phyloP scores from a whole-genome alignment of 345 rosid species.

The Ceriops tagal region DNA sequence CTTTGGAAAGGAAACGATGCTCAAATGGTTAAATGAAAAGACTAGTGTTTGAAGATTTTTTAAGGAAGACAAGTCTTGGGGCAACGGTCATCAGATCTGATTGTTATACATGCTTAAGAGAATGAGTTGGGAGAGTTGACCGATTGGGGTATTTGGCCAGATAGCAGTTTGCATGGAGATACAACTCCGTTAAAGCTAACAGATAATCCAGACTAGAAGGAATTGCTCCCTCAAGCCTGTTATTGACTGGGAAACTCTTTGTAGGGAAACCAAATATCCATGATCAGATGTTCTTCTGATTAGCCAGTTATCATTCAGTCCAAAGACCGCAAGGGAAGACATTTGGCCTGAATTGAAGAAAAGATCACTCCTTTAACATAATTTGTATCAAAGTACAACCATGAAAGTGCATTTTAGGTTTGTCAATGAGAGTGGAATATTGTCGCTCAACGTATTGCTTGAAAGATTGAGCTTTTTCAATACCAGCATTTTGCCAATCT shows the following conservation, averaged over 20 bases:
- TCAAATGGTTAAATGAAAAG: conserved; percentile 47
- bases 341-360: conserved; percentile 36
- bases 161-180: conserved; percentile 38
- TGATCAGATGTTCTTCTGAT: conserved; percentile 33
- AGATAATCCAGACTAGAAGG: conserved; percentile 45
- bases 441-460: conserved; percentile 35
- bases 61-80: conserved; percentile 38
- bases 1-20: conserved; percentile 38
- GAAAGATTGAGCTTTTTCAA: conserved; percentile 50
- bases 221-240: conserved; percentile 43
- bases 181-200: conserved; percentile 44
- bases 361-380: conserved; percentile 40
- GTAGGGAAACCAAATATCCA: conserved; percentile 40
- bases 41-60: conserved; percentile 47
- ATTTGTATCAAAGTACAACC: conserved; percentile 41
- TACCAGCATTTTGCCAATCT: conserved; percentile 35
- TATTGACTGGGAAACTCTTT: conserved; percentile 46
- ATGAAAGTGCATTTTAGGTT: conserved; percentile 34
- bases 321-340: conserved; percentile 40
- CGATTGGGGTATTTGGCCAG: conserved; percentile 40
- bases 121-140: conserved; percentile 39
- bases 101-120: conserved; percentile 38
- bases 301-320: conserved; percentile 43
- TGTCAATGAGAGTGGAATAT: conserved; percentile 37
- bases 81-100: conserved; percentile 40